A percentile compares a stretch with the other conserved stretches of the same genome.
Evolutionary conservation across 1,284 basidiomycete species (phyloP).

Genomic region (Takashimella koratensis): DNA sequence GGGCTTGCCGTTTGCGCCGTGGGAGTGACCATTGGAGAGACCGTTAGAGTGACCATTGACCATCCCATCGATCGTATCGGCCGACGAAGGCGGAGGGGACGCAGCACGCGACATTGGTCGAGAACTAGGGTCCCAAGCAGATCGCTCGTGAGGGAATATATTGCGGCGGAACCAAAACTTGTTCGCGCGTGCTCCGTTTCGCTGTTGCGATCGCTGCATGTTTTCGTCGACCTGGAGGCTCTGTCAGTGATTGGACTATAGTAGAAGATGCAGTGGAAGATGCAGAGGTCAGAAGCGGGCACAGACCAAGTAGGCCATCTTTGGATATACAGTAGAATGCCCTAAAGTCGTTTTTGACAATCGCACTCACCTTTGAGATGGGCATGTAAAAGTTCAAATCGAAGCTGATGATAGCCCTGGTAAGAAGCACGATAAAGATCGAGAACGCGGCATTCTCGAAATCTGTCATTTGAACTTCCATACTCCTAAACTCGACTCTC

Average conservation of each 20-base stretch:
- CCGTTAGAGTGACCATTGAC: neutral
- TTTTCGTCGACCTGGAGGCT: slow-evolving; percentile 86
- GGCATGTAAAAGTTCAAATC: slow-evolving; percentile 95
- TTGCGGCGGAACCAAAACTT: slow-evolving; percentile 90
- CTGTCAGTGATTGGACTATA: slow-evolving; percentile 3
- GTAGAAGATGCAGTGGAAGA: no score
- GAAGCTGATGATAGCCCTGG: slow-evolving; percentile 86
- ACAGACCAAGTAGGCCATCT: no score
- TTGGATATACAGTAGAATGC: no score
- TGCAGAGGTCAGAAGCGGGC: no score
- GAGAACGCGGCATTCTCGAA: slow-evolving; percentile 98
- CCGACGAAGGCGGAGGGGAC: neutral
- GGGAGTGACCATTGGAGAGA: slow-evolving; percentile 11
- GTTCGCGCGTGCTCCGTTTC: slow-evolving; percentile 69
- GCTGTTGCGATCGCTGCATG: slow-evolving; percentile 82
- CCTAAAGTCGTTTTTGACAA: no score
- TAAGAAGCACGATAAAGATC: slow-evolving; percentile 89
- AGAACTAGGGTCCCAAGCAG: slow-evolving; percentile 37
- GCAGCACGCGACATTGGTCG: slow-evolving; percentile 36
- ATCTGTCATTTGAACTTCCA: slow-evolving; percentile 99
- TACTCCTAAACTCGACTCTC: slow-evolving; percentile 96
- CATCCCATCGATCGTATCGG: neutral
- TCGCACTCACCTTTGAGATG: slow-evolving; percentile 83
- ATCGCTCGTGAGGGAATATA: slow-evolving; percentile 61
- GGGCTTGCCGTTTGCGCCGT: slow-evolving; percentile 7